phyloP scores from a whole-genome alignment of 352 stramenopile genomes.

The Globisporangium irregulare region DNA sequence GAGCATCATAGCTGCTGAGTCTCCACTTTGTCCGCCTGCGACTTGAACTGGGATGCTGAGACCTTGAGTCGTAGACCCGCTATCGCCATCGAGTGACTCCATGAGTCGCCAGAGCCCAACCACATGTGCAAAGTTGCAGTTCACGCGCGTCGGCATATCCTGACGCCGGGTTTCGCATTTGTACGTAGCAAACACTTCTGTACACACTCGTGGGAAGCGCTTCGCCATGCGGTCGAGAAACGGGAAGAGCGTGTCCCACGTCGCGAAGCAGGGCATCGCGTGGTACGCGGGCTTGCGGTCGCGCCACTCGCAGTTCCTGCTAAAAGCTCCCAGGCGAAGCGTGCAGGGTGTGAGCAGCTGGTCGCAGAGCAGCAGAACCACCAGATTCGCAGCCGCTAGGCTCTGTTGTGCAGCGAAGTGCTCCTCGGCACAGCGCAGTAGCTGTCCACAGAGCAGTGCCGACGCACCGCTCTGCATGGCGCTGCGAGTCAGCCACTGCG shows the following conservation, averaged over 20 bases:
- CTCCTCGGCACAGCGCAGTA: conserved; percentile 30
- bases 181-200: conserved; percentile 21
- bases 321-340: conserved; percentile 18
- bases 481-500: conserved; percentile 58
- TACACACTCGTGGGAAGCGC: conserved; percentile 26
- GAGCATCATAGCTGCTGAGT: not conserved
- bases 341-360: conserved; percentile 38
- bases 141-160: conserved; percentile 20
- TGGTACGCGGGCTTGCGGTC: conserved; percentile 53
- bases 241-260: conserved; percentile 60
- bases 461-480: conserved; percentile 52
- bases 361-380: conserved; percentile 43
- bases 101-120: conserved; percentile 50
- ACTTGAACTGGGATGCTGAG: conserved; percentile 4
- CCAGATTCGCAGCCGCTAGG: conserved; percentile 11
- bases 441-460: conserved; percentile 44
- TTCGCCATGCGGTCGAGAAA: conserved; percentile 41
- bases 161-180: not conserved
- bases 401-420: conserved; percentile 12
- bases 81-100: conserved; percentile 32
- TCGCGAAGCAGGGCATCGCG: conserved; percentile 53
- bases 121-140: conserved; percentile 65
- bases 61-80: not conserved
- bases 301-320: conserved; percentile 46
- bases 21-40: conserved; percentile 11